Conservation (phyloP, 1,284 basidiomycete species). For the Trichosporon sp. region DNA sequence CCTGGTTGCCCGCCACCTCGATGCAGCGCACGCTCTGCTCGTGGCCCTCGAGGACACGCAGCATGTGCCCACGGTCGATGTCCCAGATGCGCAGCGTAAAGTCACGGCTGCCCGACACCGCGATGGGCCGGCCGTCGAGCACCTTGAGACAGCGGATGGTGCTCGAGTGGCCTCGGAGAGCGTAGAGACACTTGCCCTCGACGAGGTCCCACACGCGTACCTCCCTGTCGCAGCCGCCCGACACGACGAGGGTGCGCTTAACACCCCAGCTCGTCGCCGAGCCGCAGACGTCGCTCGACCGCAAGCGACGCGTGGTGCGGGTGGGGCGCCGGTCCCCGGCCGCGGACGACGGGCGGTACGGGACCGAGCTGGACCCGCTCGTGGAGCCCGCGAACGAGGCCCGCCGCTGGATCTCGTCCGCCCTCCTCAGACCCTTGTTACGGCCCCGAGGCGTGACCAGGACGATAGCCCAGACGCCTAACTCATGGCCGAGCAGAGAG, state of each 20-base stretch:
- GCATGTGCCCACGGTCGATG: constrained; percentile 66
- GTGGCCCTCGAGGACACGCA: constrained; percentile 75
- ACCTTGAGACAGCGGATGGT: constrained; percentile 90
- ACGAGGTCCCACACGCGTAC: constrained; percentile 87
- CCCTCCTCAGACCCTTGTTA: background rate
- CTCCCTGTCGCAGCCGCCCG: constrained; percentile 84
- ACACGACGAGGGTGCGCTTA: constrained; percentile 68
- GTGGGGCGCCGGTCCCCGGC: background rate
- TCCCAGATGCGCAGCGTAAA: constrained; percentile 89
- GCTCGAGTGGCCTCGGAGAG: constrained; percentile 77
- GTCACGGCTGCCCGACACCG: constrained; percentile 85
- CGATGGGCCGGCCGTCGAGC: constrained; percentile 78
- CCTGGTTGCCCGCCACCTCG: constrained; percentile 74
- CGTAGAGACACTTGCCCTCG: constrained; percentile 73
- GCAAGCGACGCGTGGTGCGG: constrained; percentile 11
- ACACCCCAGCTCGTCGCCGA: constrained; percentile 63
- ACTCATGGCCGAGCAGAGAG: constrained; percentile 77
- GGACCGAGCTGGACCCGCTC: background rate
- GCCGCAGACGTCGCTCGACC: constrained; percentile 60
- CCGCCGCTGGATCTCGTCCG: constrained; percentile 21
- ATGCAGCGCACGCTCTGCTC: constrained; percentile 77
- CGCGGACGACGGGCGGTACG: background rate
- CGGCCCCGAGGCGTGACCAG: constrained; percentile 53
- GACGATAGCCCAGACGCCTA: constrained; percentile 88
- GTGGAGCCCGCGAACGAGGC: constrained; percentile 31